Evolutionary conservation across 805 yeast genomes (phyloP).

Genomic region (Zygosaccharomyces lentus): DNA sequence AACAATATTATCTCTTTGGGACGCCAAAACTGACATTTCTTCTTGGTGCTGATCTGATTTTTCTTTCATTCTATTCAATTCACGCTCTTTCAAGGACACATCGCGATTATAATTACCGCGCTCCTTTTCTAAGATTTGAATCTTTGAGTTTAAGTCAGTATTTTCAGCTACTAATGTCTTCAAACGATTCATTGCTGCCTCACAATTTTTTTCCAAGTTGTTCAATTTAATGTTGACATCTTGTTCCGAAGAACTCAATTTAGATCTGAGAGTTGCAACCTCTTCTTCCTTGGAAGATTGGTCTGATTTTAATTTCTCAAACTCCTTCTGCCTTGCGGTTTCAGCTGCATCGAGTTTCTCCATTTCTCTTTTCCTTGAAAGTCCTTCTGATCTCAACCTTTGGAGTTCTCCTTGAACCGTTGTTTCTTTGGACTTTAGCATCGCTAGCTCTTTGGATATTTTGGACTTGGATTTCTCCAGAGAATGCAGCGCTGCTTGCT

Average conservation of each 20-base stretch:
- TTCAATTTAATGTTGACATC: slow-evolving; percentile 37
- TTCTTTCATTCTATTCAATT: slow-evolving; percentile 31
- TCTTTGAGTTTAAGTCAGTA: slow-evolving; percentile 37
- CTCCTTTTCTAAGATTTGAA: slow-evolving; percentile 38
- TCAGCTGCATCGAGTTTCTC: slow-evolving; percentile 11
- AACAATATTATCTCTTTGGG: slow-evolving; percentile 32
- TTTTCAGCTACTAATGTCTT: slow-evolving; percentile 43
- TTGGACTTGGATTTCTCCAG: slow-evolving; percentile 29
- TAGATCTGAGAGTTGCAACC: slow-evolving; percentile 32
- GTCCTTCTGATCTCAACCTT: slow-evolving; percentile 28
- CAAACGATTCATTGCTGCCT: slow-evolving; percentile 37
- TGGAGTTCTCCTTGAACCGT: slow-evolving; percentile 14
- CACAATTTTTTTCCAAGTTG: slow-evolving; percentile 32
- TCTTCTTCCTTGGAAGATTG: slow-evolving; percentile 33
- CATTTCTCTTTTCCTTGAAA: slow-evolving; percentile 29
- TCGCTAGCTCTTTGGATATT: background rate
- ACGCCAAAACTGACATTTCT: slow-evolving; percentile 27
- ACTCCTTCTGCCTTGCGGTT: slow-evolving; percentile 17
- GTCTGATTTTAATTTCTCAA: slow-evolving; percentile 11
- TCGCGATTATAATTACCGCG: slow-evolving; percentile 36
- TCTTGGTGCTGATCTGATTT: slow-evolving; percentile 27
- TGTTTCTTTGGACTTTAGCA: slow-evolving; percentile 7
- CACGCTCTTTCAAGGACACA: slow-evolving; percentile 36
- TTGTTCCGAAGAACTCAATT: slow-evolving; percentile 31
- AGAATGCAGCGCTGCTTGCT: slow-evolving; percentile 40